Base-by-base conservation (phyloP, 345 rosid genomes). In the Moricandia moricandioides region DNA sequence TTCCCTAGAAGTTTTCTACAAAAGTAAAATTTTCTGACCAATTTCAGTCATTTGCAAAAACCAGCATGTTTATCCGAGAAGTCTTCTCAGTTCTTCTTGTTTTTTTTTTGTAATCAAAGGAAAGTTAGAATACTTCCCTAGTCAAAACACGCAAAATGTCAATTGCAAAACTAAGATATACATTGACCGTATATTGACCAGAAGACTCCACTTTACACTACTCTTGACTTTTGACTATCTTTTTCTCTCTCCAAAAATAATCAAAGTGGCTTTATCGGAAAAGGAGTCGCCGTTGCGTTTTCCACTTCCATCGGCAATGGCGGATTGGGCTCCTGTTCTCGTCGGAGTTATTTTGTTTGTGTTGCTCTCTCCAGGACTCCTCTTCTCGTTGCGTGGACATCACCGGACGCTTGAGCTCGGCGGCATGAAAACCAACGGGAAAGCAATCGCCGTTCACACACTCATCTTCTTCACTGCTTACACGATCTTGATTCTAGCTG, bases 241-340 rank as follows among this genome's bases (percentile, higher is more conserved):
- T 11, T 43, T 0, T 39, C 29, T 4, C 51, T 55, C 29, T 30
- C 57, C 73, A n/a, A n/a, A n/a, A n/a, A n/a, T n/a, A n/a, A n/a
- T n/a, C n/a, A n/a, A n/a, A n/a, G n/a, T n/a, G n/a, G 66, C 77
- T 68, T 72, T 61, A 27, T 13, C 35, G 6, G 14, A 66, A 63
- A 57, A 71, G 68, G 62, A 33, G 49, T 43, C 57, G 8, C 62
- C 70, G 57, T 73, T 63, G 8, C 62, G 1, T 72, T 33, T 21
- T 57, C 16, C 35, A 39, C 35, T 10, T 10, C n/a, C 71, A 67
- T 26, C 52, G 13, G 30, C 11, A 72, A 95, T 92, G 97, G 91
- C 92, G 14, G 99, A 95, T 79, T 92, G 99, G 98, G 99, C 93
- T 31, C 98, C 98, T 2, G 91, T 92, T 17, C 4, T 95, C 18